These are phyloP conservation scores for Magnolia changhungtana DNA, from an alignment of 164 flowering plant species.

Conservation along the genomic window DNA sequence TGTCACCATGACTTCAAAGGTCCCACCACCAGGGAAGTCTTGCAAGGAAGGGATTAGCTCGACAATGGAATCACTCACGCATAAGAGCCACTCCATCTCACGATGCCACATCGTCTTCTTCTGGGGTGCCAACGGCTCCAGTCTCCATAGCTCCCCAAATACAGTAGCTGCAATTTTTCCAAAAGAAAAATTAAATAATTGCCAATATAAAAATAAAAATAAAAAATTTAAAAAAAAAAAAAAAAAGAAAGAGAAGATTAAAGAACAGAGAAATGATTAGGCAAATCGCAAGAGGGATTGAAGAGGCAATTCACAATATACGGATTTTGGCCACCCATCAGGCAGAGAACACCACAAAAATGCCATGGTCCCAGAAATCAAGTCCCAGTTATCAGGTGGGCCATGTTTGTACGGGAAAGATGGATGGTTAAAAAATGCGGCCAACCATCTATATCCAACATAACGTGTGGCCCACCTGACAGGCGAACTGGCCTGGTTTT, in stretches of 20 bases:
- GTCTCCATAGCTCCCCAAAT: constrained; percentile 78
- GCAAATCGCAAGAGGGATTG: no score
- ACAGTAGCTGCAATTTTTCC: constrained; percentile 45
- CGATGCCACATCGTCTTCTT: constrained; percentile 71
- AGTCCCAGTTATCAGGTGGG: no score
- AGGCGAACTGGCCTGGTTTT: neutral
- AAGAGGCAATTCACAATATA: neutral
- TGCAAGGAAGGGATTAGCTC: constrained; percentile 69
- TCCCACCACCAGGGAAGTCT: constrained; percentile 69
- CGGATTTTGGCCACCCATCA: neutral
- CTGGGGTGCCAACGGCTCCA: constrained; percentile 63
- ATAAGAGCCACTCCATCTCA: constrained; percentile 81
- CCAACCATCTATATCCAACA: neutral
- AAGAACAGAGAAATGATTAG: neutral
- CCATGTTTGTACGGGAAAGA: no score
- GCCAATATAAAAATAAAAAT: neutral
- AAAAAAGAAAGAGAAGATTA: neutral
- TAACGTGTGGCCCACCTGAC: neutral
- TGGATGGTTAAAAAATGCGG: no score
- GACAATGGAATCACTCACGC: constrained; percentile 68
- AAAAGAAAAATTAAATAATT: neutral
- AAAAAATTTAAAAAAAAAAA: no score
- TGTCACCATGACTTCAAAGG: constrained; percentile 69
- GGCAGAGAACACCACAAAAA: neutral
- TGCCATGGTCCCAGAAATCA: no score